Percentiles rank a stretch among this genome's conserved stretches.
Conservation (phyloP, 1,284 basidiomycete species). For the Malassezia cuniculi region DNA sequence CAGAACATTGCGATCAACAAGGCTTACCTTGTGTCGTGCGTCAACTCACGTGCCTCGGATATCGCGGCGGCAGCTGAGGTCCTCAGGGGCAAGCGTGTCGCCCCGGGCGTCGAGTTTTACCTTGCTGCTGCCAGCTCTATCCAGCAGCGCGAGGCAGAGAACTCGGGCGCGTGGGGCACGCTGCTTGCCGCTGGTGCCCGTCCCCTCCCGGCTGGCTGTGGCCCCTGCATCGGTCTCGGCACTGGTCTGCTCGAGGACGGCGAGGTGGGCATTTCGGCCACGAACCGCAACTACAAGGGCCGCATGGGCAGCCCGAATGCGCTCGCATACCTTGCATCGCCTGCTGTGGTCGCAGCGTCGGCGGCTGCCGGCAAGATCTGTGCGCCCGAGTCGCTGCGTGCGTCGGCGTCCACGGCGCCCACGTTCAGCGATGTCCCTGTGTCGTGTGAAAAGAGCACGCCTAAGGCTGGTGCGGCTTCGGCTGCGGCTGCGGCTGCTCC, state of each 20-base stretch:
- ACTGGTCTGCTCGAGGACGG: constrained; percentile 85
- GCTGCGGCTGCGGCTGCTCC: constrained; percentile 25
- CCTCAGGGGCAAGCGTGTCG: constrained; percentile 69
- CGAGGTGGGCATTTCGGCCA: constrained; percentile 88
- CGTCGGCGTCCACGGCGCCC: constrained; percentile 51
- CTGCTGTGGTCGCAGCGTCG: constrained; percentile 89
- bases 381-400: constrained; percentile 58
- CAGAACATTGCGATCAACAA: constrained; percentile 77
- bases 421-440: constrained; percentile 27
- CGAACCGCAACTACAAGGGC: constrained; percentile 98
- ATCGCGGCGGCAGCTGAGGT: constrained; percentile 82
- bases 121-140: constrained; percentile 84
- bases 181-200: constrained; percentile 78
- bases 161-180: constrained; percentile 72
- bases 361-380: constrained; percentile 84
- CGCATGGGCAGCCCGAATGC: constrained; percentile 94
- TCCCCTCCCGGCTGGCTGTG: constrained; percentile 85
- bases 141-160: constrained; percentile 81
- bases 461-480: constrained; percentile 14
- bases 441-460: constrained; percentile 18
- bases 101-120: constrained; percentile 83
- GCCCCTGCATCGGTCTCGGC: constrained; percentile 92
- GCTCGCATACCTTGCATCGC: constrained; percentile 85
- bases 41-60: constrained; percentile 91
- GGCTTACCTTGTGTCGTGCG: constrained; percentile 95